Conservation (phyloP, 2,329 filamentous ascomycete species). For the Xylaria sp. region DNA sequence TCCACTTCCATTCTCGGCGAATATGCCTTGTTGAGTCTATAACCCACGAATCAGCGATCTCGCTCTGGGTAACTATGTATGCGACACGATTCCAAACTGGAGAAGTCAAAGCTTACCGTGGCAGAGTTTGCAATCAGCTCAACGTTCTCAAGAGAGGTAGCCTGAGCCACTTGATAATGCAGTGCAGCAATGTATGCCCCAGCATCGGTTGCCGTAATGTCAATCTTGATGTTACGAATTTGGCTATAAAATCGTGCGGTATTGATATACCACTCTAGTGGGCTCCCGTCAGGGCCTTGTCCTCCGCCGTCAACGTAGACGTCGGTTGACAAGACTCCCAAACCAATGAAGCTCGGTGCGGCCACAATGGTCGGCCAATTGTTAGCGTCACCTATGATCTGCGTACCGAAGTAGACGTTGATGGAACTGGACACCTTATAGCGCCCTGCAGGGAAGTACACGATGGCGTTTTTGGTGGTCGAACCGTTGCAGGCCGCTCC, state of each 20-base stretch:
- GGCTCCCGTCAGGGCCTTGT: conserved; percentile 7
- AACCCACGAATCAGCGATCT: conserved; percentile 1
- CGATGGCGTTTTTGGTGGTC: conserved; percentile 44
- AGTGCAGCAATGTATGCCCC: conserved; percentile 62
- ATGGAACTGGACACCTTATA: conserved; percentile 78
- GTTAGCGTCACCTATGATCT: conserved; percentile 63
- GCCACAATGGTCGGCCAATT: conserved; percentile 65
- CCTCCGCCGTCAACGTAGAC: conserved; percentile 9
- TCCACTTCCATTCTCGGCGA: conserved; percentile 72
- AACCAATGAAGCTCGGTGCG: conserved; percentile 57
- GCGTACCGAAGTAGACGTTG: conserved; percentile 81
- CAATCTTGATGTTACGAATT: conserved; percentile 66
- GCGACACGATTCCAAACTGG: neutral
- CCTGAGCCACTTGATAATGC: conserved; percentile 76
- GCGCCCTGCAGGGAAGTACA: conserved; percentile 57
- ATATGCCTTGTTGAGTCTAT: conserved; percentile 62
- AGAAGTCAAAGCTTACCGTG: conserved; percentile 15
- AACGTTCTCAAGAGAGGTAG: conserved; percentile 68
- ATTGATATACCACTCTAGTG: conserved; percentile 20
- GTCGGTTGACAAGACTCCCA: conserved; percentile 23
- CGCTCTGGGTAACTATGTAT: neutral
- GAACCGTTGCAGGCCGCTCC: conserved; percentile 46
- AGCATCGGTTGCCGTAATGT: conserved; percentile 61
- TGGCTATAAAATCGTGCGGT: conserved; percentile 70
- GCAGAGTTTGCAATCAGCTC: conserved; percentile 53